A percentile compares a stretch with the other conserved stretches of the same genome.
These are phyloP conservation scores for Venturia effusa DNA, from an alignment of 2,329 filamentous ascomycete genomes.

Conservation along the genomic window DNA sequence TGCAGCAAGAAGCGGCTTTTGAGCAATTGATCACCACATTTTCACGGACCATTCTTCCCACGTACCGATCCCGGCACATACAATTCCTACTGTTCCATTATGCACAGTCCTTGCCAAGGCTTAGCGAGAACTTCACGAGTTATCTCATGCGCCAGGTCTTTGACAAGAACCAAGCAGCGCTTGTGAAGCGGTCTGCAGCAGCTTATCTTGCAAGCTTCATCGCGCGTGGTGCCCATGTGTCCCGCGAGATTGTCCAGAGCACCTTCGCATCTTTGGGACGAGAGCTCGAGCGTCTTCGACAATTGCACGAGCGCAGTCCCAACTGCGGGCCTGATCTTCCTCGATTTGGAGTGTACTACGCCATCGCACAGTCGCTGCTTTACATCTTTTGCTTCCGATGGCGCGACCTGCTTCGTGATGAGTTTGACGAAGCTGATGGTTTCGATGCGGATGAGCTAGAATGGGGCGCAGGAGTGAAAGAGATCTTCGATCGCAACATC, in stretches of 20 bases:
- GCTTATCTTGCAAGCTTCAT: slow-evolving; percentile 94
- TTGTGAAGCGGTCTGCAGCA: slow-evolving; percentile 72
- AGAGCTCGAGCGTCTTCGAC: slow-evolving; percentile 66
- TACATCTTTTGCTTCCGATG: slow-evolving; percentile 98
- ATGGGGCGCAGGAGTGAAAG: slow-evolving; percentile 66
- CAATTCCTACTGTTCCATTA: slow-evolving; percentile 97
- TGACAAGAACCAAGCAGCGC: slow-evolving; percentile 56
- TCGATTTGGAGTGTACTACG: slow-evolving; percentile 76
- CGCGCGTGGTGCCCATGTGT: slow-evolving; percentile 75
- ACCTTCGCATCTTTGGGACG: slow-evolving; percentile 71
- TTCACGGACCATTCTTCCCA: slow-evolving; percentile 75
- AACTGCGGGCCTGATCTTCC: slow-evolving; percentile 74
- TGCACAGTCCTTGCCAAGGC: slow-evolving; percentile 65
- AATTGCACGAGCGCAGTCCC: slow-evolving; percentile 51
- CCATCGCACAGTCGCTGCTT: slow-evolving; percentile 75
- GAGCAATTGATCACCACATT: slow-evolving; percentile 79
- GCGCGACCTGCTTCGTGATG: slow-evolving; percentile 59
- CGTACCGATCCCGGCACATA: slow-evolving; percentile 82
- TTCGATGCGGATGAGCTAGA: slow-evolving; percentile 42
- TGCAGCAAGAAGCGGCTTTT: slow-evolving; percentile 61
- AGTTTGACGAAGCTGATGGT: slow-evolving; percentile 32
- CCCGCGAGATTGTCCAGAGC: slow-evolving; percentile 62
- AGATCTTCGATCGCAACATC: slow-evolving; percentile 58
- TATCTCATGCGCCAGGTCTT: slow-evolving; percentile 64
- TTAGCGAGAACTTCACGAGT: slow-evolving; percentile 74